Base-by-base conservation (phyloP, 2,329 filamentous ascomycete genomes). In the Alternaria triticimaculans region DNA sequence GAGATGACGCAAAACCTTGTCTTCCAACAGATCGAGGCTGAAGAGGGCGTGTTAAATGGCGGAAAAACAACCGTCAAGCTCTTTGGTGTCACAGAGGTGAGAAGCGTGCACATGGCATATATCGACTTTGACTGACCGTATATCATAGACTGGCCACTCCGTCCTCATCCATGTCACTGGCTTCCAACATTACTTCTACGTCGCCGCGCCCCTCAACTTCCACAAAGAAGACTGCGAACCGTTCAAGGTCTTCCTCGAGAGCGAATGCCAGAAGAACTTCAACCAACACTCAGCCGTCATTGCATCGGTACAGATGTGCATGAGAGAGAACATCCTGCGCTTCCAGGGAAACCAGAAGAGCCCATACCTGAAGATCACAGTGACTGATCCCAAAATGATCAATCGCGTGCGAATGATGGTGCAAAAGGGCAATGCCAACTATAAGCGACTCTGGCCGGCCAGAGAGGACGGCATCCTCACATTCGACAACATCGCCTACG, bases 171-270 rank as follows among this genome's bases (percentile, higher is more conserved):
- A 99, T 79, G 94, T 99, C 66, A 97, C 92, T 15, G 93, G 94
- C 76, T 99, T 99, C 81, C 90, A 93, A 71, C 96, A 99, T 79
- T 99, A 99, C 78, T 88, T 99, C 60, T 99, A 97, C 75, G 89
- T 98, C 49, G 91, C 93, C 10, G 96, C 96, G 0, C 96, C 96
- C 0, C 84, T 94, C 9, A 87, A 88, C 25, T 99, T 99, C 79
- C 88, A 88, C 26, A 88, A 89, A 49, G 86, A 89, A 45, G 94
- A 99, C 77, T 94, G 93, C 78, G 86, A 89, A 15, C 83, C 87
- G 0, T 99, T 92, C 84, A 92, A 91, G 76, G 84, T 88, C 5
- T 98, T 89, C 75, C 87, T 99, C 33, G 94, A 99, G 74, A 85
- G 87, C 6, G 89, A 92, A 76, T 80, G 97, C 54, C 91, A 89